Conservation (phyloP, 805 yeast species). For the Wickerhamomyces mucosus region DNA sequence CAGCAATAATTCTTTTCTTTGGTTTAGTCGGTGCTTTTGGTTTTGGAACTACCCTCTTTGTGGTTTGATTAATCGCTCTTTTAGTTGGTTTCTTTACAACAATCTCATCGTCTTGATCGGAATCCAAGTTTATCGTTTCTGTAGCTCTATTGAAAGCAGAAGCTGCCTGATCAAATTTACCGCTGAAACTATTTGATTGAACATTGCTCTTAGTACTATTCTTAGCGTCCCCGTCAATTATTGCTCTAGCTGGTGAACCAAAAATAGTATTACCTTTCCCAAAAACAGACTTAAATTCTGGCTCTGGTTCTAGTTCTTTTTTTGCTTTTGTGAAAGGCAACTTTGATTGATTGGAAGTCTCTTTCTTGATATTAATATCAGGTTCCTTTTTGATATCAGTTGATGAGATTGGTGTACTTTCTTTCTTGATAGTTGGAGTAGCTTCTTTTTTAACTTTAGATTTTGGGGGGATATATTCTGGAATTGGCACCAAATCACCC, state of each 20-base stretch:
- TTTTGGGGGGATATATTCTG: constrained; percentile 18
- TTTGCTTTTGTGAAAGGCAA: constrained; percentile 9
- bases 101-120: constrained; percentile 6
- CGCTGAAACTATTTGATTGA: constrained; percentile 1
- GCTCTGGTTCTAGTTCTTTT: constrained; percentile 11
- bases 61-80: constrained; percentile 9
- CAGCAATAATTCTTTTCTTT: not conserved
- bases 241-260: constrained; percentile 19
- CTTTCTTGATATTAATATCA: constrained; percentile 5
- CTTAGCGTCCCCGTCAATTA: constrained; percentile 6
- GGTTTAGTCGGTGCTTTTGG: not conserved
- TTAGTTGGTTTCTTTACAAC: constrained; percentile 4
- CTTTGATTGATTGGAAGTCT: constrained; percentile 1
- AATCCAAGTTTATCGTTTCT: constrained; percentile 1
- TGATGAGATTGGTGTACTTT: constrained; percentile 14
- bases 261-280: constrained; percentile 23
- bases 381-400: constrained; percentile 14
- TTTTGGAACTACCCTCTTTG: constrained; percentile 1
- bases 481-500: constrained; percentile 18
- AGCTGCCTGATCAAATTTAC: constrained; percentile 5
- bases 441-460: constrained; percentile 14
- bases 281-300: constrained; percentile 26
- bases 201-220: not conserved
- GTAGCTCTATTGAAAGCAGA: constrained; percentile 3
- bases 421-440: constrained; percentile 6